phyloP scores from a whole-genome alignment of 2,329 filamentous ascomycete species.

The Sporothrix variecibatus region DNA sequence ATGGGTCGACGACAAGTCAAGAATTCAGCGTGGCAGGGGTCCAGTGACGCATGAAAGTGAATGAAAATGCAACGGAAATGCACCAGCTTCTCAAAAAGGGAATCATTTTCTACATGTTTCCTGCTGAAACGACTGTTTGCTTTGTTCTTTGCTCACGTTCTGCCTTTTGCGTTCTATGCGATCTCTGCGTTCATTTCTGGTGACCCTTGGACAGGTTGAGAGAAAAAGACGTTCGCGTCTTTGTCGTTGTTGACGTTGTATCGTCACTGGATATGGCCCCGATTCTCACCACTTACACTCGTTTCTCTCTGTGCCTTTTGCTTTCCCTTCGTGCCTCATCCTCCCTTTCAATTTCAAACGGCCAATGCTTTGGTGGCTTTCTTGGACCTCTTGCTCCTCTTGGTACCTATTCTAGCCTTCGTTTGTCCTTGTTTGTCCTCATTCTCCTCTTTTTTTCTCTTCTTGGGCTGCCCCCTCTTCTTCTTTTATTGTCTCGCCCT shows the following conservation, averaged over 20 bases:
- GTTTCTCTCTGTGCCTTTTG: background rate
- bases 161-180: too few relatives aligned
- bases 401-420: background rate
- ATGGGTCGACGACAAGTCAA: background rate
- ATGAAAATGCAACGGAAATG: background rate
- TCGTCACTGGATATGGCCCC: background rate
- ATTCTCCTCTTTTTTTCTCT: slow-evolving; percentile 10
- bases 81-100: background rate
- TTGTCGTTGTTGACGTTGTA: background rate
- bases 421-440: background rate
- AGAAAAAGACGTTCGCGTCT: background rate
- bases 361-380: background rate
- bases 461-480: background rate
- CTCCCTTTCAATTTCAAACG: slow-evolving; percentile 9
- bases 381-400: background rate
- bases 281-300: background rate
- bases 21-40: slow-evolving; percentile 3
- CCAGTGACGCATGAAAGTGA: background rate
- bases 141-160: background rate
- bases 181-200: background rate
- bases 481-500: slow-evolving; percentile 16
- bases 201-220: background rate
- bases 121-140: background rate
- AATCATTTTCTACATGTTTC: background rate
- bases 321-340: slow-evolving; percentile 11